These are phyloP conservation scores for Bipolaris oryzae DNA, from an alignment of 2,329 filamentous ascomycete species.

Conservation along the genomic window DNA sequence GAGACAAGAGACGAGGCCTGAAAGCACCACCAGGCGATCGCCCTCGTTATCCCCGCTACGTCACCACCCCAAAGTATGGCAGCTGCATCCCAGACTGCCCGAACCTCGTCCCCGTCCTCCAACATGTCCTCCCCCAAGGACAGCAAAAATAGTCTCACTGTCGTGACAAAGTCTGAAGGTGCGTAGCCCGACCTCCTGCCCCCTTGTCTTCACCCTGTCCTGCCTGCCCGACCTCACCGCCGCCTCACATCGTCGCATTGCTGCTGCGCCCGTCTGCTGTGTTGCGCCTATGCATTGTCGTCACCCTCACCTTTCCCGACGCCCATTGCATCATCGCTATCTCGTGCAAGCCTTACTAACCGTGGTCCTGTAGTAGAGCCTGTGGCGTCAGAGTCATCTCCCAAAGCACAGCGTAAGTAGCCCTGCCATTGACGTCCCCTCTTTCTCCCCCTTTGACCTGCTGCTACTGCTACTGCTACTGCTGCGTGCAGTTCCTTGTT, in stretches of 20 bases:
- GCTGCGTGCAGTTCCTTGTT: constrained; percentile 4
- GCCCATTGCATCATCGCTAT: constrained; percentile 10
- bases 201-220: constrained; percentile 1
- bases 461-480: constrained; percentile 5
- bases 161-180: constrained; percentile 46
- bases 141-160: constrained; percentile 42
- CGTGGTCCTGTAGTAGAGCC: constrained; percentile 28
- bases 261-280: constrained; percentile 1
- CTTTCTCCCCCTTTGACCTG: background rate
- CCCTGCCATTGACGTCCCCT: constrained; percentile 4
- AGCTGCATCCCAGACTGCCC: constrained; percentile 43
- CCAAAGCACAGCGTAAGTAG: constrained; percentile 36
- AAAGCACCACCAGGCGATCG: constrained; percentile 38
- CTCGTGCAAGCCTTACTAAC: constrained; percentile 27
- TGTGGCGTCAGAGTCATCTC: constrained; percentile 31
- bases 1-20: constrained; percentile 19
- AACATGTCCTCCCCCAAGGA: constrained; percentile 50
- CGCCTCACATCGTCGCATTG: background rate
- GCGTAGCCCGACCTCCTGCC: constrained; percentile 21
- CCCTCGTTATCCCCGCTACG: constrained; percentile 41
- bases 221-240: background rate
- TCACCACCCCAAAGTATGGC: constrained; percentile 46
- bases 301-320: constrained; percentile 1
- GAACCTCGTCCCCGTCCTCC: constrained; percentile 44
- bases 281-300: constrained; percentile 18